Conservation (phyloP, 352 stramenopile species). For the Phytophthora quininea region DNA sequence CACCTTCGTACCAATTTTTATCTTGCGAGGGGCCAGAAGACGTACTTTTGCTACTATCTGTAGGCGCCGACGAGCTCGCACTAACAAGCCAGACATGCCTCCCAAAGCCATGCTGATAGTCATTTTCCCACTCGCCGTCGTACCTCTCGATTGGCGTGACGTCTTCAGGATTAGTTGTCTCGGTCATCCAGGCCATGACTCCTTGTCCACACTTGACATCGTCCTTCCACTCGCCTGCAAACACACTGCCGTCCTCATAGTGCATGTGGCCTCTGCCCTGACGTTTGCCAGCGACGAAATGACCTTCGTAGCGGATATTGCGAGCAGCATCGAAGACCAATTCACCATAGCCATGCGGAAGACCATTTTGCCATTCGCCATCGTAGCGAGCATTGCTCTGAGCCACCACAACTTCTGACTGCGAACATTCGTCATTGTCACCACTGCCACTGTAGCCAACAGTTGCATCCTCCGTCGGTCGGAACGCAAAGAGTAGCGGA, state of each 20-base stretch:
- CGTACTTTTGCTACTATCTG: background rate
- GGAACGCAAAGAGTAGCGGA: conserved; percentile 42
- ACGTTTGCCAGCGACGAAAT: conserved; percentile 55
- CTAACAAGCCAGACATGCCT: conserved; percentile 76
- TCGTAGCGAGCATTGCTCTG: conserved; percentile 75
- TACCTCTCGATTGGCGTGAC: conserved; percentile 57
- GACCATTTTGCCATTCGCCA: conserved; percentile 76
- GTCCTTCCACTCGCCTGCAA: conserved; percentile 71
- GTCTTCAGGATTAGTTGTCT: conserved; percentile 12
- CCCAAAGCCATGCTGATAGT: conserved; percentile 80
- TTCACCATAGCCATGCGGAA: conserved; percentile 70
- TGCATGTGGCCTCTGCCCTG: conserved; percentile 69
- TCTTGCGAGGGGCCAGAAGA: conserved; percentile 31
- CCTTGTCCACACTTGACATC: conserved; percentile 78
- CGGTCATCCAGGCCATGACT: conserved; percentile 78
- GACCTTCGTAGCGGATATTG: conserved; percentile 64
- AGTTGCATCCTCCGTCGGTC: background rate
- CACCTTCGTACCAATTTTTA: conserved; percentile 89
- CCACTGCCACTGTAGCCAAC: conserved; percentile 1
- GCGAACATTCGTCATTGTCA: background rate
- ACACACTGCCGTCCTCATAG: conserved; percentile 69
- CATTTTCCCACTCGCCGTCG: conserved; percentile 72
- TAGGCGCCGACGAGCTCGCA: conserved; percentile 1
- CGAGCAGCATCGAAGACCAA: conserved; percentile 71
- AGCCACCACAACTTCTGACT: conserved; percentile 18